Evolutionary conservation across 257 asterid genomes (phyloP), one percentile per base, ranked within the genome.

Genomic region (Thymus mandschuricus): DNA sequence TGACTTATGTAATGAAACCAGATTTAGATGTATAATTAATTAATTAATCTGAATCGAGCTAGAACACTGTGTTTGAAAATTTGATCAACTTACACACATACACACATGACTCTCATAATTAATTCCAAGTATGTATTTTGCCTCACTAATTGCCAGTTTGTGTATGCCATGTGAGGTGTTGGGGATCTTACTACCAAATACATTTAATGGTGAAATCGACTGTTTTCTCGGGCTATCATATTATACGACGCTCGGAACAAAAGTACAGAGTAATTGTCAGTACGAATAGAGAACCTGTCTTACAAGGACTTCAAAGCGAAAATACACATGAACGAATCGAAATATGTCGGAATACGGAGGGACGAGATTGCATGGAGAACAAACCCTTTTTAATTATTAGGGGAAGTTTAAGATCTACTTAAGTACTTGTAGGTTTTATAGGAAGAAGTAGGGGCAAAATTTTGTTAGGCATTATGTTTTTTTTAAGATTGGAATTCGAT

Each of bases 151-250:
- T 75, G 78, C 66, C 74, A 70, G 85, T 58, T 50, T 69, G 75
- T 79, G 86, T 77, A 76, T 64, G 83, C 84, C 93, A 89, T 81
- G 94, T 87, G 88, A 75, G 73, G 70, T 82, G 92, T 85, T 82
- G 58, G 77, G 73, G 79, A 79, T 75, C 66, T 82, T 68, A 46
- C 70, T 79, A 74, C 73, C 74, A 51, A 64, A 70, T 68, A 80
- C 74, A 83, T 78, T 86, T 75, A 86, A 82, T 79, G 82, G 33
- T 68, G 75, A 75, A 81, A 80, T 77, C 75, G 84, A 81, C 86
- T 63, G 77, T 74, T 82, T 82, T 74, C 72, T 72, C 6, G 82
- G 86, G 75, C 91, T 74, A 72, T 83, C 49, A 8, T 27, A 61
- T 15, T 76, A 8, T 54, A 21, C 21, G 21, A 21, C 21, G 21